phyloP scores from a whole-genome alignment of 352 stramenopile species.

The Pythium utonaiense region DNA sequence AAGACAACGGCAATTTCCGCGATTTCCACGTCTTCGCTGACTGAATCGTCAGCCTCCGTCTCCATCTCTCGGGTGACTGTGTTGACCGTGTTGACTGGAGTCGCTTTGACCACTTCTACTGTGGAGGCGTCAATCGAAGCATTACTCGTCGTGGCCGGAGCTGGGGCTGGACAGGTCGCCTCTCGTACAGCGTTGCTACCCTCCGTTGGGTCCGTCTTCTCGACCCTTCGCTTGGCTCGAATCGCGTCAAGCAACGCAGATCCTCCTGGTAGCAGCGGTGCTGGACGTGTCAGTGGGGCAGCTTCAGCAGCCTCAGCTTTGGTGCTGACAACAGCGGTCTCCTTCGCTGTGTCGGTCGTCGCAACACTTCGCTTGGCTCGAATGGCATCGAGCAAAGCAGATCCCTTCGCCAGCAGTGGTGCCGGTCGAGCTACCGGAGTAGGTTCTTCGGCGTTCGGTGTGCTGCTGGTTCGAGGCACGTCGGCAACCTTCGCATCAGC shows the following conservation, averaged over 20 bases:
- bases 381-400: too few relatives aligned
- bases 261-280: neutral
- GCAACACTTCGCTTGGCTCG: too few relatives aligned
- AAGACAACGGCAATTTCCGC: neutral
- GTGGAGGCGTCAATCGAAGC: neutral
- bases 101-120: neutral
- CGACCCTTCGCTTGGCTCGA: slow-evolving; percentile 14
- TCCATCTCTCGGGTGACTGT: slow-evolving; percentile 2
- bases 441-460: too few relatives aligned
- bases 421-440: too few relatives aligned
- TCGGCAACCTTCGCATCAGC: neutral
- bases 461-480: too few relatives aligned
- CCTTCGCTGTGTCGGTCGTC: too few relatives aligned
- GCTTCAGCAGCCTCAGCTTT: neutral
- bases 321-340: neutral
- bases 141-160: neutral
- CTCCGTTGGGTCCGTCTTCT: neutral
- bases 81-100: too few relatives aligned
- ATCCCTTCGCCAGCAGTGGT: too few relatives aligned
- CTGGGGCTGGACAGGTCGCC: neutral
- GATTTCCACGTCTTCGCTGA: neutral
- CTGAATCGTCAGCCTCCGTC: neutral
- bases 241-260: slow-evolving; percentile 22
- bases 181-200: neutral
- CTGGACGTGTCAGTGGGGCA: neutral